These are phyloP conservation scores for Neonectria coccinea DNA, from an alignment of 2,329 filamentous ascomycete genomes.

Conservation along the genomic window DNA sequence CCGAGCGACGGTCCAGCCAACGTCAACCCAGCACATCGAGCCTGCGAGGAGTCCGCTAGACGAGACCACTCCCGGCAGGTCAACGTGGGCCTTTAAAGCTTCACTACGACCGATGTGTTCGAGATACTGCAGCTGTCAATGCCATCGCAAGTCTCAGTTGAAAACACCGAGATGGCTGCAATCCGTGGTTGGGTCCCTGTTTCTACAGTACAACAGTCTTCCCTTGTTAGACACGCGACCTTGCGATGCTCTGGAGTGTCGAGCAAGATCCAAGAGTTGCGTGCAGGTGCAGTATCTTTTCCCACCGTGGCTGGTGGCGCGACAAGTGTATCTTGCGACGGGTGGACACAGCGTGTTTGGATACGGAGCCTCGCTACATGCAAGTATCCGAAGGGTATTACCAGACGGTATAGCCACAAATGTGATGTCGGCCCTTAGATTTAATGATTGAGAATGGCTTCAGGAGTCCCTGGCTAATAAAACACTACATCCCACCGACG, in stretches of 20 bases:
- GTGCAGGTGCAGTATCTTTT: neutral
- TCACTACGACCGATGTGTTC: neutral
- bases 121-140: neutral
- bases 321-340: neutral
- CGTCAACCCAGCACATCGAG: neutral
- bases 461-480: neutral
- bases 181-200: neutral
- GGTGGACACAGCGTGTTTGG: neutral
- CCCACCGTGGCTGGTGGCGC: neutral
- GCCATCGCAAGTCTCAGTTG: neutral
- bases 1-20: neutral
- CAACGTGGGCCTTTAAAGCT: neutral
- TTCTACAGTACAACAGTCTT: neutral
- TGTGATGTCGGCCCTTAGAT: neutral
- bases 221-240: neutral
- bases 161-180: neutral
- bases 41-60: neutral
- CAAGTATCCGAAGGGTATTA: neutral
- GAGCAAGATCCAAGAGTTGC: neutral
- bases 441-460: neutral
- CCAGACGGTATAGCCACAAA: neutral
- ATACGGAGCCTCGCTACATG: neutral
- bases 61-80: neutral
- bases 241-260: neutral
- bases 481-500: neutral